These are phyloP conservation scores for Populus nigra DNA, from an alignment of 345 rosid species.

Conservation along the genomic window DNA sequence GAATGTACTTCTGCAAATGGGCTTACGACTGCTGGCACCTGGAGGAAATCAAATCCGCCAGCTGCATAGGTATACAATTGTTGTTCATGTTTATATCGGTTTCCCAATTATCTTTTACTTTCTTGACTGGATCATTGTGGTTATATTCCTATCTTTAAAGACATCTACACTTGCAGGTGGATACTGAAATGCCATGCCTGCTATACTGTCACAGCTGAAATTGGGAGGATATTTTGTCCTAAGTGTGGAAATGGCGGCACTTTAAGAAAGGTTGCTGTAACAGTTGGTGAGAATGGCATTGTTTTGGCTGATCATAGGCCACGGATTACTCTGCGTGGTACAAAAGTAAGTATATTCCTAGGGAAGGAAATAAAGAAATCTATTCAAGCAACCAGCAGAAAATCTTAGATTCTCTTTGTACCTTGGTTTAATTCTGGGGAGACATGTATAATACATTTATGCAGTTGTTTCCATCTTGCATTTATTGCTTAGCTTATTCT, in stretches of 20 bases:
- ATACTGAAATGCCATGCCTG: slow-evolving; percentile 94
- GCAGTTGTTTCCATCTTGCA: neutral
- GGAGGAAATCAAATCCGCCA: slow-evolving; percentile 91
- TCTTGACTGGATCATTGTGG: neutral
- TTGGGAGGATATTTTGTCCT: slow-evolving; percentile 82
- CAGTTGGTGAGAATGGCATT: slow-evolving; percentile 77
- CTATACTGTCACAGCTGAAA: slow-evolving; percentile 77
- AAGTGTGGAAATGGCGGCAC: slow-evolving; percentile 98
- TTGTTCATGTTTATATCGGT: neutral
- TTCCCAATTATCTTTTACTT: neutral
- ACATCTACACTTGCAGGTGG: slow-evolving; percentile 60
- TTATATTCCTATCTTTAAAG: slow-evolving; percentile 12
- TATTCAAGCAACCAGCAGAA: neutral
- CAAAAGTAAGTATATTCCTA: slow-evolving; percentile 52
- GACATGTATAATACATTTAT: neutral
- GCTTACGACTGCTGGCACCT: slow-evolving; percentile 81
- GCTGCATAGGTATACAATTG: slow-evolving; percentile 60
- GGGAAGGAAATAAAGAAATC: neutral
- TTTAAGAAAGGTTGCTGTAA: slow-evolving; percentile 74
- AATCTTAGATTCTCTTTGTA: neutral
- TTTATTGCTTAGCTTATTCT: neutral
- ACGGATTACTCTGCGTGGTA: slow-evolving; percentile 68
- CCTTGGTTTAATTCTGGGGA: neutral
- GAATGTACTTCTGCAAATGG: slow-evolving; percentile 95
- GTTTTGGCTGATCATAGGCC: slow-evolving; percentile 62